Base-by-base conservation (phyloP, 495 filamentous ascomycete species). In the Barbatosphaeria neglecta region DNA sequence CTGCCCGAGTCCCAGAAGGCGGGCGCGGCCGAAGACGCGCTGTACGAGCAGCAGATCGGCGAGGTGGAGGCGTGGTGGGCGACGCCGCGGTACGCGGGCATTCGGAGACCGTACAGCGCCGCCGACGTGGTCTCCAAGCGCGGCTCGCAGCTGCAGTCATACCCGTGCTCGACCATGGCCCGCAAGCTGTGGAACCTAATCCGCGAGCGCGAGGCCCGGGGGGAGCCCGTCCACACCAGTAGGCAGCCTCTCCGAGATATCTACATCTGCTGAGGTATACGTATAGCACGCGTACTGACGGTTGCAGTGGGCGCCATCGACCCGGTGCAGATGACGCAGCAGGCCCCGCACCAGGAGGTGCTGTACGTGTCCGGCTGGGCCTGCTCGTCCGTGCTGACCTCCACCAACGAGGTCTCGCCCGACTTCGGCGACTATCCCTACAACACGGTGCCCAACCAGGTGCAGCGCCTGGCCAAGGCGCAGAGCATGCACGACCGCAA, bases 341-440 rank as follows among this genome's bases (percentile, higher is more conserved):
- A 97, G 69, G 93, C 92, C 20, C 77, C 84, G 1, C 84, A 96
- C 64, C 92, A 97, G 61, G 93, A 98, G 64, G 83, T 95, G 5
- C 75, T 98, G 16, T 98, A 98, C 65, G 74, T 98, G 27, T 94
- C 87, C 8, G 92, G 92, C 37, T 98, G 92, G 92, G 92, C 93
- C 3, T 97, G 93, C 66, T 95, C 88, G 0, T 88, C 87, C 5
- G 74, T 95, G 11, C 70, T 98, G 19, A 97, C 93, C 0, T 83
- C 78, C 1, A 96, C 92, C 19, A 96, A 98, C 66, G 92, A 98
- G 62, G 92, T 98, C 4, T 94, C 87, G 1, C 83, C 92, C 6
- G 92, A 98, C 60, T 93, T 98, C 60, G 92, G 92, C 49, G 92
- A 98, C 60, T 98, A 98, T 64, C 92, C 92, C 2, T 98, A 98